These are phyloP conservation scores for Phaffia australis DNA, from an alignment of 768 basidiomycete species.

Conservation along the genomic window DNA sequence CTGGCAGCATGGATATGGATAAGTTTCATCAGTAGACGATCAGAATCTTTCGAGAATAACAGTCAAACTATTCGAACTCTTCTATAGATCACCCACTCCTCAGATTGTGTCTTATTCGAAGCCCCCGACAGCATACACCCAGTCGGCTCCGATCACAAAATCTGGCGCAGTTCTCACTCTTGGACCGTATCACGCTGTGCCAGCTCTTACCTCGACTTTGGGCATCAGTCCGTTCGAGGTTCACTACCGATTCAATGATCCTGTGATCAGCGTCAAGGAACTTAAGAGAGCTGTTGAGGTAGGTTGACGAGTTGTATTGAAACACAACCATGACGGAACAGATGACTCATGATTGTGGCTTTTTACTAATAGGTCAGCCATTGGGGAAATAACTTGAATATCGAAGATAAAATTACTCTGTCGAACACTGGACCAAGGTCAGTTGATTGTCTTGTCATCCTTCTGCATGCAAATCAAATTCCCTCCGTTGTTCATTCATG, in stretches of 20 bases:
- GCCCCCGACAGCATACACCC: slow-evolving; percentile 40
- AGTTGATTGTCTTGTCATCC: slow-evolving; percentile 37
- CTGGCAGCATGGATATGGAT: no score
- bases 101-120: slow-evolving; percentile 57
- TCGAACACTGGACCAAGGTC: slow-evolving; percentile 82
- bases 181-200: slow-evolving; percentile 72
- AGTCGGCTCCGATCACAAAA: slow-evolving; percentile 57
- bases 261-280: slow-evolving; percentile 62
- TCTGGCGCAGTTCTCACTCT: slow-evolving; percentile 73
- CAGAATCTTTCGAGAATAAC: no score
- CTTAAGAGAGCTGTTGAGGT: slow-evolving; percentile 67
- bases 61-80: not conserved
- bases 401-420: slow-evolving; percentile 76
- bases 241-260: slow-evolving; percentile 73
- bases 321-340: not conserved
- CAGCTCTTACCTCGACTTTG: slow-evolving; percentile 47
- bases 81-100: slow-evolving; percentile 55
- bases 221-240: slow-evolving; percentile 52
- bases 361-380: slow-evolving; percentile 52
- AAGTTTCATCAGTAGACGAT: no score
- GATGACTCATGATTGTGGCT: not conserved
- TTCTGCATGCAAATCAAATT: not conserved
- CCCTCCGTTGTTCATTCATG: not conserved
- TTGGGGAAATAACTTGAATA: slow-evolving; percentile 91
- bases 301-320: not conserved